phyloP scores from a whole-genome alignment of 1,139 yeast genomes.

The Kurtzmaniella natalensis region DNA sequence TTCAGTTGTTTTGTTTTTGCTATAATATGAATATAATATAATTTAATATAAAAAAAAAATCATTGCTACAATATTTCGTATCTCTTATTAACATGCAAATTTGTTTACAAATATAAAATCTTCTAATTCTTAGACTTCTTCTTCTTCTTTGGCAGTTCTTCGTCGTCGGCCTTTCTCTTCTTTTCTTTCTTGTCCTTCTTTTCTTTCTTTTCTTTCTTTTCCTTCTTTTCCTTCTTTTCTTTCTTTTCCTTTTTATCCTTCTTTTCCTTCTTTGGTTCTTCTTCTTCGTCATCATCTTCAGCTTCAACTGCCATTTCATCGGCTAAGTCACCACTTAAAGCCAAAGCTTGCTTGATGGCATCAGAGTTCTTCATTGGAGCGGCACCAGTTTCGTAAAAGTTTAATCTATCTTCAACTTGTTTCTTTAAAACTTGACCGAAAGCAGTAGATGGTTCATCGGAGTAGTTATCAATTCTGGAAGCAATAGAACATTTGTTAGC shows the following conservation, averaged over 20 bases:
- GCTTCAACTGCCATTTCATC: slow-evolving; percentile 13
- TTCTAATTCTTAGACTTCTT: slow-evolving; percentile 41
- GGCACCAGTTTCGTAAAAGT: slow-evolving; percentile 93
- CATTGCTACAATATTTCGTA: not conserved
- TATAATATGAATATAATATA: no score
- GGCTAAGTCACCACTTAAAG: slow-evolving; percentile 50
- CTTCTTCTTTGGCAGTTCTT: slow-evolving; percentile 40
- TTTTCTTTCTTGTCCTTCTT: slow-evolving; percentile 50
- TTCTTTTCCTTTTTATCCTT: slow-evolving; percentile 52
- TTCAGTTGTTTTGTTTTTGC: no score
- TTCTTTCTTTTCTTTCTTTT: slow-evolving; percentile 51
- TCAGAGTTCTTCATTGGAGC: slow-evolving; percentile 95
- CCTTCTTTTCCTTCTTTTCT: slow-evolving; percentile 53
- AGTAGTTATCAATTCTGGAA: slow-evolving; percentile 94
- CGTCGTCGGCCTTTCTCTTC: slow-evolving; percentile 51
- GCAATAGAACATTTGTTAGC: slow-evolving; percentile 99
- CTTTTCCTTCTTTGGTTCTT: slow-evolving; percentile 46
- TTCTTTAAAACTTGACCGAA: slow-evolving; percentile 89
- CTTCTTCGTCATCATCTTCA: slow-evolving; percentile 25
- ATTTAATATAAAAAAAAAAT: not conserved
- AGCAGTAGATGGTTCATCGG: slow-evolving; percentile 78
- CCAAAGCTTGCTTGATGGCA: slow-evolving; percentile 89
- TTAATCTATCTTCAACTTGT: slow-evolving; percentile 97
- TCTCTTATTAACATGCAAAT: slow-evolving; percentile 12
- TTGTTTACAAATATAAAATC: slow-evolving; percentile 9